These are phyloP conservation scores for Tylopilus felleus DNA, from an alignment of 768 basidiomycete species.

Conservation along the genomic window DNA sequence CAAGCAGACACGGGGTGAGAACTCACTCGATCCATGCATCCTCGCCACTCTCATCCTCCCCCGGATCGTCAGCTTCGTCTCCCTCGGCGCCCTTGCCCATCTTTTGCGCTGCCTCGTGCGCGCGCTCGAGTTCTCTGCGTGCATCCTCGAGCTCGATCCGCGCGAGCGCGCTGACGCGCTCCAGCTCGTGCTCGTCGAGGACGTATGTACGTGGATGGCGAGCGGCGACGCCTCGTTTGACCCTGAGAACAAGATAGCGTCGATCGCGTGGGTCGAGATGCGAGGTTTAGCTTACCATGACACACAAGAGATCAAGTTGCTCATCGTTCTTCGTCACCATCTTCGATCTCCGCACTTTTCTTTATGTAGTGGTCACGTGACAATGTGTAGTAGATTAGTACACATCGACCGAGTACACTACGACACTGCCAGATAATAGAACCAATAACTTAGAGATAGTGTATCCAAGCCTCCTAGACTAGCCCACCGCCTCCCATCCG, in stretches of 20 bases:
- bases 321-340: too few relatives aligned
- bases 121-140: constrained; percentile 75
- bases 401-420: background rate
- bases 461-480: constrained; percentile 39
- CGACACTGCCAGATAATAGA: background rate
- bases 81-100: constrained; percentile 69
- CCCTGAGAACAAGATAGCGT: constrained; percentile 40
- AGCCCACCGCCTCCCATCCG: constrained; percentile 76
- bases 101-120: constrained; percentile 68
- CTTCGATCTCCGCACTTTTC: too few relatives aligned
- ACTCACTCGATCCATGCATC: constrained; percentile 89
- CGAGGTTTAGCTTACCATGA: constrained; percentile 42
- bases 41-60: constrained; percentile 43
- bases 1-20: constrained; percentile 1
- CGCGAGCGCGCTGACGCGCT: constrained; percentile 85
- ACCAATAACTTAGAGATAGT: constrained; percentile 9
- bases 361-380: constrained; percentile 17
- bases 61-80: constrained; percentile 59
- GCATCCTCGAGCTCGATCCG: constrained; percentile 89
- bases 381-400: background rate
- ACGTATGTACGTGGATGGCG: constrained; percentile 83
- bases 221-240: constrained; percentile 73
- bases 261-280: background rate
- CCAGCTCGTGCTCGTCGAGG: constrained; percentile 85
- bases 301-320: constrained; percentile 70